Percentiles rank a stretch among this genome's conserved stretches.
Conservation (phyloP, 306 rosid species). For the Gynostemma pentaphyllum region DNA sequence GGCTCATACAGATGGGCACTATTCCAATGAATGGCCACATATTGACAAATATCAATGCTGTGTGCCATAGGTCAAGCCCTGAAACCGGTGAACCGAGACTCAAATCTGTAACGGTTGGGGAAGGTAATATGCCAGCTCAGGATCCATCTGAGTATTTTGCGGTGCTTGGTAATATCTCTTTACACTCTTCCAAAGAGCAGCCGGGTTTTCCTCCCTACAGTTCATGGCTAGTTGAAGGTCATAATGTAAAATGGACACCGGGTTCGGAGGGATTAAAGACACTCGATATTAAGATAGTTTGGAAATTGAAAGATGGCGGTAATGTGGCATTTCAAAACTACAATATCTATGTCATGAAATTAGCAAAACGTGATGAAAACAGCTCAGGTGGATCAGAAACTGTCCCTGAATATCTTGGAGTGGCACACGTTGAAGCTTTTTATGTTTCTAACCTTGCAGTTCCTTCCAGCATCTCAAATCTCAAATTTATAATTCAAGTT, state of each 20-base stretch:
- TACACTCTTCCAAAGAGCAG: constrained; percentile 23
- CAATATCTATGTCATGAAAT: constrained; percentile 47
- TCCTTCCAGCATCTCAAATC: constrained; percentile 27
- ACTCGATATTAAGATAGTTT: constrained; percentile 47
- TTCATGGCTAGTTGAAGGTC: constrained; percentile 56
- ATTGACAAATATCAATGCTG: constrained; percentile 38
- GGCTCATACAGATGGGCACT: constrained; percentile 43
- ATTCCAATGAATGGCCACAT: constrained; percentile 44
- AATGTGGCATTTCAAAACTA: constrained; percentile 24
- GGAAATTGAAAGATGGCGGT: constrained; percentile 48
- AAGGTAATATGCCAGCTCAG: background rate
- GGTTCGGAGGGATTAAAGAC: constrained; percentile 30
- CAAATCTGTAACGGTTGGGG: constrained; percentile 10
- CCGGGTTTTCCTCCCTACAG: constrained; percentile 32
- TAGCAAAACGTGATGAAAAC: constrained; percentile 16
- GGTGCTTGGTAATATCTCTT: constrained; percentile 53
- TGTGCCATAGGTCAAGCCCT: constrained; percentile 45
- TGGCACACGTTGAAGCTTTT: constrained; percentile 45
- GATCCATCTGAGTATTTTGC: constrained; percentile 35
- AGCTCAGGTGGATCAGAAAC: background rate
- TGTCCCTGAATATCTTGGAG: constrained; percentile 47
- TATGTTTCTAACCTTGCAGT: constrained; percentile 50
- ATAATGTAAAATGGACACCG: constrained; percentile 41
- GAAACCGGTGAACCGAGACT: constrained; percentile 4
- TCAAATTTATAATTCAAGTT: constrained; percentile 60